A percentile compares a stretch with the other conserved stretches of the same genome.
Conservation (phyloP, 768 basidiomycete species). For the Sporobolomyces phaffii region DNA sequence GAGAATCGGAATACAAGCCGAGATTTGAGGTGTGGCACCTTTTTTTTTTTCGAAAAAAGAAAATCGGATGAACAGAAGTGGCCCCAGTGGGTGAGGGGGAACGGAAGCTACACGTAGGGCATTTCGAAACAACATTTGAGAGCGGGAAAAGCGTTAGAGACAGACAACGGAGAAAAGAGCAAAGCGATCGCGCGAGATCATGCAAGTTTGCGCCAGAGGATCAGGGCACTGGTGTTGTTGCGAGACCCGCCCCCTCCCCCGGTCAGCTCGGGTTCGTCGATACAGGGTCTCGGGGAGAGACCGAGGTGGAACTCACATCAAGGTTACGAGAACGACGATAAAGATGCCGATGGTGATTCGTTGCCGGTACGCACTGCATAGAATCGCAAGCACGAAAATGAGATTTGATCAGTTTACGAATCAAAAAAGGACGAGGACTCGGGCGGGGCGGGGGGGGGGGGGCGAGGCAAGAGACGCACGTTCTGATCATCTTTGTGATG, state of each 20-base stretch:
- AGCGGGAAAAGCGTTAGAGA: not conserved
- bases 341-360: conserved; percentile 47
- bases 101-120: too few relatives aligned
- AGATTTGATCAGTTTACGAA: too few relatives aligned
- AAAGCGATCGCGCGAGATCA: not conserved
- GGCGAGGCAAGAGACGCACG: conserved; percentile 41
- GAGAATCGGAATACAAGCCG: too few relatives aligned
- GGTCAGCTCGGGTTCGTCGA: not conserved
- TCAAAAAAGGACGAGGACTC: not conserved
- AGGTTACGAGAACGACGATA: conserved; percentile 45
- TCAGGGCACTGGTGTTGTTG: not conserved
- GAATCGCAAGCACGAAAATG: too few relatives aligned
- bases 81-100: too few relatives aligned
- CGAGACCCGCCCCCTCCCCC: too few relatives aligned
- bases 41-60: too few relatives aligned
- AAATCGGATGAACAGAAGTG: too few relatives aligned
- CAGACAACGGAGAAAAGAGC: not conserved
- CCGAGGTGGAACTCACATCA: conserved; percentile 33
- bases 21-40: too few relatives aligned
- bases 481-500: conserved; percentile 49
- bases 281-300: not conserved
- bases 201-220: conserved; percentile 3
- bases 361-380: conserved; percentile 49
- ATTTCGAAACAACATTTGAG: too few relatives aligned
- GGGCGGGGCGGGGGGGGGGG: not conserved